phyloP scores from a whole-genome alignment of 2,329 filamentous ascomycete species.

The Fusarium euwallaceae region DNA sequence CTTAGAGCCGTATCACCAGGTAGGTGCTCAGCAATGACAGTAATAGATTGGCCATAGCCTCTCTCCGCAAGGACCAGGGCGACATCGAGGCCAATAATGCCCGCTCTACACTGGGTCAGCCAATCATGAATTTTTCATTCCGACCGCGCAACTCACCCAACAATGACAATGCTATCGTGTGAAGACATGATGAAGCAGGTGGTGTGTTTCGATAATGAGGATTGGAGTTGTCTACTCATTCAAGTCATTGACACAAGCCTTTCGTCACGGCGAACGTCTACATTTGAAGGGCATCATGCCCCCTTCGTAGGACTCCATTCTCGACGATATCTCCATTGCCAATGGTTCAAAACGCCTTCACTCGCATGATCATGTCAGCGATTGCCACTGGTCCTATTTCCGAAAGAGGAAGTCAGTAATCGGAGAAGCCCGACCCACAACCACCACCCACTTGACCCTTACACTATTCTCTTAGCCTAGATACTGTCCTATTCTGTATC shows the following conservation, averaged over 20 bases:
- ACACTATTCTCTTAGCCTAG: not conserved
- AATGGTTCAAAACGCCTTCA: not conserved
- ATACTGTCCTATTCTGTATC: not conserved
- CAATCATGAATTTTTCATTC: not conserved
- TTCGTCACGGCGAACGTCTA: not conserved
- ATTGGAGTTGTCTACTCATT: not conserved
- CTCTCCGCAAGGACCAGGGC: slow-evolving; percentile 52
- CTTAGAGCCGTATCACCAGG: slow-evolving; percentile 54
- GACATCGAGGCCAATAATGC: slow-evolving; percentile 56
- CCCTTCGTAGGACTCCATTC: not conserved
- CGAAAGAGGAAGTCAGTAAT: not conserved
- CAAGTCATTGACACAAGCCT: not conserved
- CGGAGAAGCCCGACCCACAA: not conserved
- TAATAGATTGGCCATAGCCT: slow-evolving; percentile 51
- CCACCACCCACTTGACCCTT: not conserved
- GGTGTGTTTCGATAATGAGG: not conserved
- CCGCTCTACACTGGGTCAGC: slow-evolving; percentile 46
- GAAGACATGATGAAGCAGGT: not conserved
- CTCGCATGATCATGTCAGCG: not conserved
- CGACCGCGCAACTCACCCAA: slow-evolving; percentile 33
- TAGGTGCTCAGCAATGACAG: slow-evolving; percentile 56
- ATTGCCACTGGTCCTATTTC: not conserved
- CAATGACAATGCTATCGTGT: slow-evolving; percentile 38
- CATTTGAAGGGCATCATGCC: not conserved
- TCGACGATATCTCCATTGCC: not conserved